A percentile compares a stretch with the other conserved stretches of the same genome.
Evolutionary conservation across 225 moss, liverwort and hornwort species (phyloP).

Genomic region (Bryoerythrophyllum caledonicum): DNA sequence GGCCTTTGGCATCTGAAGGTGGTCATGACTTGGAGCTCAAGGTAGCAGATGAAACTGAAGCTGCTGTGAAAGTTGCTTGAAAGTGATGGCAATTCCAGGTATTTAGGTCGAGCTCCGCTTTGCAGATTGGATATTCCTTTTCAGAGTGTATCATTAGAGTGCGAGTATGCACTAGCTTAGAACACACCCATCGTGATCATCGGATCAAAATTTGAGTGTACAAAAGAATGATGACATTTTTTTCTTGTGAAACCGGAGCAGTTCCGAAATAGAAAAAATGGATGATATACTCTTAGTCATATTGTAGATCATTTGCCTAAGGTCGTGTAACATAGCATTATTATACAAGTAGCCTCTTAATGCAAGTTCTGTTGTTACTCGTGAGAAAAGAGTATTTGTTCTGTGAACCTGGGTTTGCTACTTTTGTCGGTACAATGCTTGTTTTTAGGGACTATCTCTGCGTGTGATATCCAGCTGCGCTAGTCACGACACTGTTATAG

Average conservation of each 20-base stretch:
- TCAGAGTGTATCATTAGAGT: slow-evolving; percentile 19
- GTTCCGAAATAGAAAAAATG: slow-evolving; percentile 4
- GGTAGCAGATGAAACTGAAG: slow-evolving; percentile 31
- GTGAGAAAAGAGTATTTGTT: not conserved
- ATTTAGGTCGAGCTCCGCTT: slow-evolving; percentile 14
- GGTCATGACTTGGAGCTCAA: slow-evolving; percentile 18
- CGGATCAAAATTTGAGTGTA: slow-evolving; percentile 27
- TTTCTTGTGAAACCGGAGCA: slow-evolving; percentile 3
- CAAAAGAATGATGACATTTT: slow-evolving; percentile 23
- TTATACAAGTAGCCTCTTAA: slow-evolving; percentile 5
- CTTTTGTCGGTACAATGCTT: not conserved
- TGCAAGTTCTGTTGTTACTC: no score
- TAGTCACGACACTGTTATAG: not conserved
- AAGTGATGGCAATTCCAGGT: slow-evolving; percentile 18
- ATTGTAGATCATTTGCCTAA: slow-evolving; percentile 23
- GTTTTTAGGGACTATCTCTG: not conserved
- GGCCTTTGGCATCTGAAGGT: slow-evolving; percentile 12
- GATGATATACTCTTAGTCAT: slow-evolving; percentile 21
- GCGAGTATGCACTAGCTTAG: slow-evolving; percentile 7
- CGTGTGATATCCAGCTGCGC: not conserved
- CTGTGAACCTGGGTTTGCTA: not conserved
- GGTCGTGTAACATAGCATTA: slow-evolving; percentile 6
- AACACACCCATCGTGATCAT: slow-evolving; percentile 12
- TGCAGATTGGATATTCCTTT: slow-evolving; percentile 16
- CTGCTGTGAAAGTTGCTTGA: slow-evolving; percentile 26